A percentile compares a stretch with the other conserved stretches of the same genome.
Conservation (phyloP, 1,284 basidiomycete genomes). For the Malassezia sympodialis region DNA sequence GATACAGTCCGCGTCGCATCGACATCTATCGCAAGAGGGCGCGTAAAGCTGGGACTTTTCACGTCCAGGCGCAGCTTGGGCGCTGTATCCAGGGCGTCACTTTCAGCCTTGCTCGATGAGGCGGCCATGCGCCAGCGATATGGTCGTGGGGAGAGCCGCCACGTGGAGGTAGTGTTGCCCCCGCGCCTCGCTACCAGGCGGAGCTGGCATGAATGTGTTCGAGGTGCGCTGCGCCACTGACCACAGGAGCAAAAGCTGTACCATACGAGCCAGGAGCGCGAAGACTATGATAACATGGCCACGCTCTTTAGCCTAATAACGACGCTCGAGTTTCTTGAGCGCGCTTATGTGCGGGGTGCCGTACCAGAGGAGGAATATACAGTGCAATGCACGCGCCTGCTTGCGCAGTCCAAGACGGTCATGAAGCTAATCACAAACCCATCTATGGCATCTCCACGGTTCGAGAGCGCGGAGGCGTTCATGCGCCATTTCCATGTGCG, state of each 20-base stretch:
- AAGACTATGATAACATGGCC: conserved; percentile 75
- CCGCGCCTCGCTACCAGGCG: background rate
- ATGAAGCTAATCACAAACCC: conserved; percentile 66
- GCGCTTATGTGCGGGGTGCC: conserved; percentile 81
- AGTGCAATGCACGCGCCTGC: conserved; percentile 77
- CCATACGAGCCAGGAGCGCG: conserved; percentile 75
- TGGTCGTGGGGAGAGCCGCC: background rate
- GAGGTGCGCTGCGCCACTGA: conserved; percentile 17
- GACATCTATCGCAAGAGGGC: background rate
- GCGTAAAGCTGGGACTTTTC: background rate
- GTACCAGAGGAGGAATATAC: conserved; percentile 82
- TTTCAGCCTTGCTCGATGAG: background rate
- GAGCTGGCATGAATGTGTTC: conserved; percentile 12
- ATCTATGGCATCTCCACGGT: conserved; percentile 1
- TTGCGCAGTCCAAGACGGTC: conserved; percentile 95
- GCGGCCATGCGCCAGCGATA: background rate
- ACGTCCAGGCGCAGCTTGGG: background rate
- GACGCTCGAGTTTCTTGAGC: conserved; percentile 82
- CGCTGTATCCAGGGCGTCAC: background rate
- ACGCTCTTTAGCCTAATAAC: conserved; percentile 87
- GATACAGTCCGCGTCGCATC: background rate
- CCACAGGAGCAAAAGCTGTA: conserved; percentile 74
- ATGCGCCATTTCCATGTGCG: conserved; percentile 77
- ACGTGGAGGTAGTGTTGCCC: background rate
- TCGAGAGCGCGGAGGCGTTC: conserved; percentile 54